A percentile compares a stretch with the other conserved stretches of the same genome.
Evolutionary conservation across 2,329 filamentous ascomycete genomes (phyloP).

Genomic region (Aspergillus ochraceus): DNA sequence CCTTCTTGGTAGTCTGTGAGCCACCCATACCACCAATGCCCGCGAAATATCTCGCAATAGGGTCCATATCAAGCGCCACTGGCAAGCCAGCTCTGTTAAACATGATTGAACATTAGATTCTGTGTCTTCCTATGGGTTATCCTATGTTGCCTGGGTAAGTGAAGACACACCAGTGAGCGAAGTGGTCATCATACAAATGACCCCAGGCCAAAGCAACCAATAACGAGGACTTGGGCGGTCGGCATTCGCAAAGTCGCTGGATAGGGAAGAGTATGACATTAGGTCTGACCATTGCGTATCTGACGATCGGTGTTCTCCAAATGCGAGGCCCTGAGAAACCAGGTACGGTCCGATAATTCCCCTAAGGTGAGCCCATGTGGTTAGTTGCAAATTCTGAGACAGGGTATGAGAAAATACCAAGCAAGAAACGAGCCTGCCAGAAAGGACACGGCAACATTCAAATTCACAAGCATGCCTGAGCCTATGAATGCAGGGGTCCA

Average conservation of each 20-base stretch:
- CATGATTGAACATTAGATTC: neutral
- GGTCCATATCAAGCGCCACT: conserved; percentile 5
- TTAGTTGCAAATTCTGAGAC: neutral
- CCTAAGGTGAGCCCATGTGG: neutral
- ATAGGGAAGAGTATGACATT: conserved; percentile 3
- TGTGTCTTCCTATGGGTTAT: neutral
- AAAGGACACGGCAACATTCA: conserved; percentile 4
- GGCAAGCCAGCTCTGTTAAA: conserved; percentile 1
- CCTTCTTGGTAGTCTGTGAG: neutral
- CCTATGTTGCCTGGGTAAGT: neutral
- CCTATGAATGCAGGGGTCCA: conserved; percentile 8
- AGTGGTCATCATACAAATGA: conserved; percentile 4
- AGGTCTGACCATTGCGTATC: neutral
- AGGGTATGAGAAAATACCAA: neutral
- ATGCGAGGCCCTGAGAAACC: conserved; percentile 1
- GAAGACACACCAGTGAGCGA: neutral
- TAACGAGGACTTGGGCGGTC: conserved; percentile 5
- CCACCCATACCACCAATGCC: neutral
- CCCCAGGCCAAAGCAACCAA: conserved; percentile 7
- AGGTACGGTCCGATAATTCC: conserved; percentile 4
- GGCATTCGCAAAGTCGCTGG: conserved; percentile 3
- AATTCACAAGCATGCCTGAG: conserved; percentile 6
- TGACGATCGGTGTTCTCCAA: neutral
- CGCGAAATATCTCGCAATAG: neutral
- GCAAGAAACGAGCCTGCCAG: conserved; percentile 2